A percentile compares a stretch with the other conserved stretches of the same genome.
Evolutionary conservation across 495 filamentous ascomycete species (phyloP).

Genomic region (Aspergillus wentii): DNA sequence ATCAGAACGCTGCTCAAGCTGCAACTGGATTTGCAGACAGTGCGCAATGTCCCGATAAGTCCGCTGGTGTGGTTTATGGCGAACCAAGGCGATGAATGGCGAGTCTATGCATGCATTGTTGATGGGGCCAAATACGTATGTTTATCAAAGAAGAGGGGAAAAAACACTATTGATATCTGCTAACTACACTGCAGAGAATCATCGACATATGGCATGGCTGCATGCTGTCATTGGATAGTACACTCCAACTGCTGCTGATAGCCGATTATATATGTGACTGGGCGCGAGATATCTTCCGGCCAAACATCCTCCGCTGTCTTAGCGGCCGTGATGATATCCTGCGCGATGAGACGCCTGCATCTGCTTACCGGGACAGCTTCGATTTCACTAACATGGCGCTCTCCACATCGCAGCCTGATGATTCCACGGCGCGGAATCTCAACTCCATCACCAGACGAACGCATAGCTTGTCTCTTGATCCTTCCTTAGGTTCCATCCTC

Average conservation of each 20-base stretch:
- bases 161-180: too few species aligned
- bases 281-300: slow-evolving; percentile 4
- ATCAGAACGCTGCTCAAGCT: slow-evolving; percentile 6
- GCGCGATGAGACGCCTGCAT: too few species aligned
- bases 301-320: too few species aligned
- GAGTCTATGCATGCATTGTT: slow-evolving; percentile 1
- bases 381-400: too few species aligned
- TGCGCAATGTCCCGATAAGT: not conserved
- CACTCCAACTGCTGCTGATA: slow-evolving; percentile 2
- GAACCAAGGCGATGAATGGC: slow-evolving; percentile 3
- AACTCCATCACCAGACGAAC: too few species aligned
- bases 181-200: not conserved
- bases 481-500: too few species aligned
- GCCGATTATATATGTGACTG: slow-evolving; percentile 2
- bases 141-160: not conserved
- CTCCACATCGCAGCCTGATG: too few species aligned
- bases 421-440: too few species aligned
- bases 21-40: slow-evolving; percentile 5
- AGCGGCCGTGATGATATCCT: too few species aligned
- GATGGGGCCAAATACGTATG: not conserved
- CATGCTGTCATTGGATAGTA: not conserved
- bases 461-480: too few species aligned
- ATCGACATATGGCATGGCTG: slow-evolving; percentile 4
- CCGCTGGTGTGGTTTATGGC: slow-evolving; percentile 3
- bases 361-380: too few species aligned